Conservation (phyloP, 2,329 filamentous ascomycete species). For the Colletotrichum trifolii region DNA sequence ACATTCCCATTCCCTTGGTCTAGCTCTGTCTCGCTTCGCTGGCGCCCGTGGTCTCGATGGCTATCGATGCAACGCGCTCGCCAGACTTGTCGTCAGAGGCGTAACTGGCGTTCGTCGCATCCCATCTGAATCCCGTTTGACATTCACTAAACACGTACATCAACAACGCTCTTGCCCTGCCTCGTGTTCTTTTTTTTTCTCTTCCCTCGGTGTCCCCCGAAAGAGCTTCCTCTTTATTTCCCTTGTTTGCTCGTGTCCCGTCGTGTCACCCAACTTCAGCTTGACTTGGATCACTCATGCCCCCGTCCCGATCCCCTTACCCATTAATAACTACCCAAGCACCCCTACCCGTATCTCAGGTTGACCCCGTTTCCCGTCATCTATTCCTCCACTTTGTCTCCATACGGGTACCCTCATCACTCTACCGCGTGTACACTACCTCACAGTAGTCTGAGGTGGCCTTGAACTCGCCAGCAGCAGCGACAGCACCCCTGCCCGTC, state of each 20-base stretch:
- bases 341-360: slow-evolving; percentile 12
- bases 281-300: slow-evolving; percentile 24
- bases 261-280: slow-evolving; percentile 11
- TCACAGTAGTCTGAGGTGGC: background rate
- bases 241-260: background rate
- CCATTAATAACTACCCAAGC: background rate
- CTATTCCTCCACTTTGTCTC: background rate
- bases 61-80: slow-evolving; percentile 5
- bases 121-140: slow-evolving; percentile 6
- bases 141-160: background rate
- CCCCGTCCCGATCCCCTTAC: background rate
- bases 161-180: background rate
- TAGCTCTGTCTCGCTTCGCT: slow-evolving; percentile 10
- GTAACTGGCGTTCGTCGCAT: slow-evolving; percentile 12
- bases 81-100: slow-evolving; percentile 21
- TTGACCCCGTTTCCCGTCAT: background rate
- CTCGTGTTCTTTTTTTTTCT: background rate
- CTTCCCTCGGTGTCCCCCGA: background rate
- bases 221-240: background rate
- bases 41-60: background rate
- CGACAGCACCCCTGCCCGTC: too few relatives aligned
- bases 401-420: background rate
- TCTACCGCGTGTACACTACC: too few relatives aligned
- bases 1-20: slow-evolving; percentile 19
- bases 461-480: background rate